phyloP scores from a whole-genome alignment of 2,329 filamentous ascomycete genomes.

The Botryotinia globosa region DNA sequence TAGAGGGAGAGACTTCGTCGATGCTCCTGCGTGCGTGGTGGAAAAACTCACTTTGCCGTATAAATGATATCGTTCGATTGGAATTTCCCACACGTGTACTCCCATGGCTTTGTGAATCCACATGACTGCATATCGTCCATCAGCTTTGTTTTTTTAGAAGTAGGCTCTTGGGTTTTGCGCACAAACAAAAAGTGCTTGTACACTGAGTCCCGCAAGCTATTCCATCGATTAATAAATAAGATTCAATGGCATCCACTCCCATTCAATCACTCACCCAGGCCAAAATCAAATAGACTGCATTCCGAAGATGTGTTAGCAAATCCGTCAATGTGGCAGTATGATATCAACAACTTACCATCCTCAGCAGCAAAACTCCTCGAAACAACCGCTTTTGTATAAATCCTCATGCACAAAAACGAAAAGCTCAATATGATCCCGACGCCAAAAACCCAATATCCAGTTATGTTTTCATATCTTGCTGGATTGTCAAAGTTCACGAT shows the following conservation, averaged over 20 bases:
- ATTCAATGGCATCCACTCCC: not conserved
- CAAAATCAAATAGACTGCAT: slow-evolving; percentile 2
- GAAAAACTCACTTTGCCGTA: slow-evolving; percentile 1
- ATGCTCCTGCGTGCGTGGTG: not conserved
- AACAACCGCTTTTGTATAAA: slow-evolving; percentile 1
- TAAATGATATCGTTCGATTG: not conserved
- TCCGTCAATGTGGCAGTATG: not conserved
- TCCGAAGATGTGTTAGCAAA: not conserved
- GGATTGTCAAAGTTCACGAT: slow-evolving; percentile 2
- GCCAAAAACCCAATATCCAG: slow-evolving; percentile 12
- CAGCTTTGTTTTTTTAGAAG: not conserved
- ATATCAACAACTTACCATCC: not conserved
- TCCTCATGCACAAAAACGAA: not conserved
- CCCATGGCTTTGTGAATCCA: slow-evolving; percentile 2
- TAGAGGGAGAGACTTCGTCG: not conserved
- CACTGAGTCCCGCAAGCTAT: slow-evolving; percentile 4
- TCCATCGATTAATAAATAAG: not conserved
- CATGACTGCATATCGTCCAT: not conserved
- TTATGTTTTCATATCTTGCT: not conserved
- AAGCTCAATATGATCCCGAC: slow-evolving; percentile 4
- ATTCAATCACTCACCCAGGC: slow-evolving; percentile 5
- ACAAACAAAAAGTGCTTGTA: slow-evolving; percentile 10
- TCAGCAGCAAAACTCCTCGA: slow-evolving; percentile 10
- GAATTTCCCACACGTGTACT: slow-evolving; percentile 10
- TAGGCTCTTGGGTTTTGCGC: not conserved